Base-by-base conservation (phyloP, 129 eudicot genomes). In the Lactuca saligna region DNA sequence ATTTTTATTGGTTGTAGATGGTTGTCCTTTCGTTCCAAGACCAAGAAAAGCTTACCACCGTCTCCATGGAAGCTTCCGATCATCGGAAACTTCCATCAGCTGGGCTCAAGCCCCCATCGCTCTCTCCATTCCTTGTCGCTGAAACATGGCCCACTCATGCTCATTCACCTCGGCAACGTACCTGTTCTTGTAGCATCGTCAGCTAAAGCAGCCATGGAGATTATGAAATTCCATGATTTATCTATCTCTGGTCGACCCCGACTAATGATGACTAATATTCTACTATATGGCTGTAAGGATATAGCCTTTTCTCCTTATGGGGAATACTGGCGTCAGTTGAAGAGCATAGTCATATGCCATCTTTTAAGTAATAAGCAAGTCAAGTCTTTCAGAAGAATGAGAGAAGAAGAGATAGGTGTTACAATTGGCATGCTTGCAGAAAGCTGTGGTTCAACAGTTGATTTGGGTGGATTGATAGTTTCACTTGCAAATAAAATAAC, bases 21-120 rank as follows among this genome's bases (percentile, higher is more conserved):
- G 56, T 13, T 50, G n/a, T 50, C 17, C 4, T 50, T 14, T 50
- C 4, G 3, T n/a, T 50, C 17, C n/a, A 50, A 50, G 17, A 50
- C 4, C 56, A 50, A 50, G 2, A 50, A 15, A 12, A 49, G 6
- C 56, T 15, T 50, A 14, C 56, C 56, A 35, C 84, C 80, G 13
- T 70, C 84, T 12, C 84, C 81, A 2, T 50, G 64, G 59, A 75
- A 63, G 32, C 73, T 80, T 7, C 84, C 84, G 1, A 17, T 80
- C 16, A 50, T 80, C 17, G 84, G 84, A 11, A 50, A 80, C 54
- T 54, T 80, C 51, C 81, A 75, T 53, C 72, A 63, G 35, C 15
- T 80, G 1, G 78, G 81, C 41, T 20, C 10, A 4, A 3, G 29
- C 14, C 64, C 70, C 7, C 77, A 64, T 65, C 74, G 68, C 4